Conservation (phyloP, 306 rosid genomes). For the Pterocarpus macrocarpus region DNA sequence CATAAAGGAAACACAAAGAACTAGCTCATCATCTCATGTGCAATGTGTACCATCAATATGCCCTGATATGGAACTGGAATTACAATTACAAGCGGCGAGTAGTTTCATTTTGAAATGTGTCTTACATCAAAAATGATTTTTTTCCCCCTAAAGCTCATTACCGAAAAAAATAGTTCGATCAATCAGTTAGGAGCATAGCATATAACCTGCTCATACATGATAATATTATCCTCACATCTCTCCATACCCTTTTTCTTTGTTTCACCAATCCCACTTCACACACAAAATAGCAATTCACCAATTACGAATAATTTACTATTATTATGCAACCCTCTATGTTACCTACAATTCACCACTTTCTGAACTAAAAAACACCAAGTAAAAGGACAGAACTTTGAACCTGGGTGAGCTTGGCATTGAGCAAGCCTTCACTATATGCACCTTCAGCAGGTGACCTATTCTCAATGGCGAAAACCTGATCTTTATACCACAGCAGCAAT, state of each 20-base stretch:
- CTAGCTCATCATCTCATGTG: neutral
- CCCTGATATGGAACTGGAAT: neutral
- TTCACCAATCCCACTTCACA: too few relatives aligned
- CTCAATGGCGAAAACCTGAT: conserved; percentile 81
- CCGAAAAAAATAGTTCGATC: too few relatives aligned
- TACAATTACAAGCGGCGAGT: conserved; percentile 9
- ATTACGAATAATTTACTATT: neutral
- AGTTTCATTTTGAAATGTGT: neutral
- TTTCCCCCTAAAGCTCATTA: neutral
- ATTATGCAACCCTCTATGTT: neutral
- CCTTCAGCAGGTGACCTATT: conserved; percentile 98
- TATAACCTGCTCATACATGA: too few relatives aligned
- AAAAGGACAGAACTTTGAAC: conserved; percentile 33
- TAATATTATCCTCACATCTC: too few relatives aligned
- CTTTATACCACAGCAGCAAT: conserved; percentile 84
- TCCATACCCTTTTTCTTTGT: too few relatives aligned
- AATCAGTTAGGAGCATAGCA: too few relatives aligned
- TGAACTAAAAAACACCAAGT: neutral
- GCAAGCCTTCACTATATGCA: conserved; percentile 86
- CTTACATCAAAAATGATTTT: neutral
- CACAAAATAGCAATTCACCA: too few relatives aligned
- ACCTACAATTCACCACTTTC: too few relatives aligned
- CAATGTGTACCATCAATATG: neutral
- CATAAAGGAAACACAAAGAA: conserved; percentile 5
- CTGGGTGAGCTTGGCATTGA: conserved; percentile 95